A percentile compares a stretch with the other conserved stretches of the same genome.
These are phyloP conservation scores for Raffaelea arxii DNA, from an alignment of 2,329 filamentous ascomycete species.

Conservation along the genomic window DNA sequence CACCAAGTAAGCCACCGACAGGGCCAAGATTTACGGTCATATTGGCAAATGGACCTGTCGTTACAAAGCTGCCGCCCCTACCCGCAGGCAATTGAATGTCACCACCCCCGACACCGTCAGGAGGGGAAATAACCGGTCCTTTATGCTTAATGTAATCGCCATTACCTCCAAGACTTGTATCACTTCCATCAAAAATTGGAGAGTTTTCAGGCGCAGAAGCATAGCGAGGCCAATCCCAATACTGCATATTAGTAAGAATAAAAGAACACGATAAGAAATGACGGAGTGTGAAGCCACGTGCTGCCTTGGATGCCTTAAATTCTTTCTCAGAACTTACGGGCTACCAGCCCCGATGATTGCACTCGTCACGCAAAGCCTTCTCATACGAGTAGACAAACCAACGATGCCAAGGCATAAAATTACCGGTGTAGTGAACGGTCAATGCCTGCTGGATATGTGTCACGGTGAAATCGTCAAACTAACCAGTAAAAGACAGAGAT, in stretches of 20 bases:
- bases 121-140: constrained; percentile 20
- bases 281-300: too few species aligned
- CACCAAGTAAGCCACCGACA: constrained; percentile 20
- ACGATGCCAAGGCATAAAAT: constrained; percentile 33
- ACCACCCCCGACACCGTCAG: constrained; percentile 16
- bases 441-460: constrained; percentile 26
- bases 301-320: too few species aligned
- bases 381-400: constrained; percentile 29
- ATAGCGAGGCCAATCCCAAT: constrained; percentile 43
- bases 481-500: constrained; percentile 18
- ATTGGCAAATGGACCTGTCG: constrained; percentile 33
- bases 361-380: constrained; percentile 20
- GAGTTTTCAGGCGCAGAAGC: constrained; percentile 34
- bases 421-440: constrained; percentile 21
- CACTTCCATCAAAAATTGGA: constrained; percentile 45
- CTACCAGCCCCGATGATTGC: constrained; percentile 28
- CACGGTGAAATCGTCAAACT: constrained; percentile 23
- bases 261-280: too few species aligned
- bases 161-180: constrained; percentile 38
- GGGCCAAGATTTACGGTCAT: constrained; percentile 21
- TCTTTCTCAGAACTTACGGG: too few species aligned
- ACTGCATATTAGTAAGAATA: too few species aligned
- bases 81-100: constrained; percentile 28
- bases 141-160: constrained; percentile 26
- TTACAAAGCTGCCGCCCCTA: constrained; percentile 45